Evolutionary conservation across 2,329 filamentous ascomycete species (phyloP).

Genomic region (Colletotrichum godetiae): DNA sequence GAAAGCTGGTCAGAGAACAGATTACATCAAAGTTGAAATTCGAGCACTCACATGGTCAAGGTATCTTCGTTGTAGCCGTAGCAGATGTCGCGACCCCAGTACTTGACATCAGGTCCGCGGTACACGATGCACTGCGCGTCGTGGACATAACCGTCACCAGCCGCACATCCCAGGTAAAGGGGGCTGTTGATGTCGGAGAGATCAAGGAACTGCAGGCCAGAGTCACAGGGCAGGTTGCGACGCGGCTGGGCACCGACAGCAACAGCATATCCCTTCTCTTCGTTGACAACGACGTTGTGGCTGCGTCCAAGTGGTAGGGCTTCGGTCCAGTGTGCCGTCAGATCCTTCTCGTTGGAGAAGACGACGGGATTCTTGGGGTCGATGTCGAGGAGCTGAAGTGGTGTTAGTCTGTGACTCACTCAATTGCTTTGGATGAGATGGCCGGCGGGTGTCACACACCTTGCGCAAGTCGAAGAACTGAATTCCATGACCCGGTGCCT

Average conservation of each 20-base stretch:
- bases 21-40: too few relatives aligned
- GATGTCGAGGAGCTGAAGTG: slow-evolving; percentile 49
- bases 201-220: slow-evolving; percentile 68
- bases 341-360: slow-evolving; percentile 42
- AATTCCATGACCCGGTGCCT: slow-evolving; percentile 61
- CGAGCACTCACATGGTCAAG: slow-evolving; percentile 52
- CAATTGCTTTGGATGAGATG: background rate
- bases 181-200: slow-evolving; percentile 65
- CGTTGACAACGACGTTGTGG: slow-evolving; percentile 61
- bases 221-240: slow-evolving; percentile 51
- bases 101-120: slow-evolving; percentile 60
- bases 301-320: slow-evolving; percentile 49
- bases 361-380: slow-evolving; percentile 48
- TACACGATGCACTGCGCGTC: slow-evolving; percentile 71
- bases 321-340: slow-evolving; percentile 45
- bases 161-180: slow-evolving; percentile 63
- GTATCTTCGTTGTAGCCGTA: slow-evolving; percentile 67
- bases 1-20: fast-evolving
- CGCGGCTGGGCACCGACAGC: slow-evolving; percentile 57
- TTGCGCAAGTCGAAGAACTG: slow-evolving; percentile 71
- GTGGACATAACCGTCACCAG: slow-evolving; percentile 68
- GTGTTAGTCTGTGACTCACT: background rate
- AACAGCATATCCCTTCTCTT: slow-evolving; percentile 57
- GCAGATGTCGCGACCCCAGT: slow-evolving; percentile 63
- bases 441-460: background rate